Percentiles rank a stretch among this genome's conserved stretches.
Evolutionary conservation across 2,329 filamentous ascomycete genomes (phyloP).

Genomic region (Grosmannia penicillata): DNA sequence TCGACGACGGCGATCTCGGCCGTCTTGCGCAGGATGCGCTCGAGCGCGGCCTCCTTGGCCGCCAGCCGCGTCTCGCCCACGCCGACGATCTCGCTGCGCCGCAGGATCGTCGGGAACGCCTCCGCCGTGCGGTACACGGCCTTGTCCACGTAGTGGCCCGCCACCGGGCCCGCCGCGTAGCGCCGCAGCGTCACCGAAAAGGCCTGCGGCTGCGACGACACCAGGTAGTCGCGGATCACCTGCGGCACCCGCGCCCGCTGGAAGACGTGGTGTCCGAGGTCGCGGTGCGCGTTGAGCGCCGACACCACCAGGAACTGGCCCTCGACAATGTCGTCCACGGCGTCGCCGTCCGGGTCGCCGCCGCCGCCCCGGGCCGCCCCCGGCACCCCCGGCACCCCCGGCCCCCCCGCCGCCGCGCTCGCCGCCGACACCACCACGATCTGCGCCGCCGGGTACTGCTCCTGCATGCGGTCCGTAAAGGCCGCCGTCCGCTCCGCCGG

Average conservation of each 20-base stretch:
- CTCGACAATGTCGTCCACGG: constrained; percentile 57
- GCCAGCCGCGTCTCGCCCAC: constrained; percentile 51
- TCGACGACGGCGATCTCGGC: constrained; percentile 68
- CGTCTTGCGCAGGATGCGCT: constrained; percentile 82
- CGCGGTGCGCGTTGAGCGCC: constrained; percentile 66
- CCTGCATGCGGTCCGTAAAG: constrained; percentile 85
- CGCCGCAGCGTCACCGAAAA: constrained; percentile 68
- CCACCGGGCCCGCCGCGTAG: constrained; percentile 51
- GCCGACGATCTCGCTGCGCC: constrained; percentile 70
- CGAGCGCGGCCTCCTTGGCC: constrained; percentile 75
- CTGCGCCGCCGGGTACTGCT: constrained; percentile 75
- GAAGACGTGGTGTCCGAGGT: constrained; percentile 70
- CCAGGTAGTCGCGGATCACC: constrained; percentile 71
- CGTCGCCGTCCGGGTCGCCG: constrained; percentile 46
- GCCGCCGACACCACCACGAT: constrained; percentile 34
- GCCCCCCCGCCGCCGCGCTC: neutral
- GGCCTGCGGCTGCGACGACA: constrained; percentile 59
- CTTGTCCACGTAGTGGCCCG: constrained; percentile 71
- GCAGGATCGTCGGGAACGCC: constrained; percentile 78
- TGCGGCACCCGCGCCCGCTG: constrained; percentile 76
- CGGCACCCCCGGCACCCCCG: neutral
- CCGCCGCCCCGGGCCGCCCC: neutral
- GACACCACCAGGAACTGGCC: constrained; percentile 82
- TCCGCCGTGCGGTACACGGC: constrained; percentile 71
- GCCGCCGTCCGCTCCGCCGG: constrained; percentile 61